Evolutionary conservation across 2,329 filamentous ascomycete genomes (phyloP).

Genomic region (Xylariales sp.): DNA sequence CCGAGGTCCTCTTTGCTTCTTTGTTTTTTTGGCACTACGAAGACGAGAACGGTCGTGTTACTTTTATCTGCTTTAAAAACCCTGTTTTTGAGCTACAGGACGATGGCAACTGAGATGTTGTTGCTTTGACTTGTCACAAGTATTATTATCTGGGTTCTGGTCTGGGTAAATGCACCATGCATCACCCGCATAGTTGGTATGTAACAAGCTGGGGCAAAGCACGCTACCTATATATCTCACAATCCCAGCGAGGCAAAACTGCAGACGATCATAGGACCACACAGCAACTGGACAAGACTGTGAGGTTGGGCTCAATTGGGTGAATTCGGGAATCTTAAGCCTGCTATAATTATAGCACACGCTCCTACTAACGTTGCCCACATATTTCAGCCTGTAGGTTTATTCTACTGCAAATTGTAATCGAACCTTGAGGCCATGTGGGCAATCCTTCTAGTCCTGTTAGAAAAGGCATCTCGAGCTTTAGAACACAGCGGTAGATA

Average conservation of each 20-base stretch:
- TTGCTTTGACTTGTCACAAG: constrained; percentile 7
- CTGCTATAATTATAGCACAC: neutral
- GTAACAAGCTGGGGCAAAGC: constrained; percentile 3
- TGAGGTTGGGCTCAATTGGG: neutral
- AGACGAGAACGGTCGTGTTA: constrained; percentile 1
- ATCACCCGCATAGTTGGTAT: constrained; percentile 23
- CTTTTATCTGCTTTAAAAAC: neutral
- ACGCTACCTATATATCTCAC: neutral
- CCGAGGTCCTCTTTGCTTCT: constrained; percentile 17
- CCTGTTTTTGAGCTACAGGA: neutral
- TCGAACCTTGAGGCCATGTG: neutral
- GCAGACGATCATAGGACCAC: neutral
- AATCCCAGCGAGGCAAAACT: neutral
- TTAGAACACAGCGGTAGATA: neutral
- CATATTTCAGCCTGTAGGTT: neutral
- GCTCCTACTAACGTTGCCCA: neutral
- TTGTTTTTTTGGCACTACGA: constrained; percentile 5
- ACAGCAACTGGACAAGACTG: neutral
- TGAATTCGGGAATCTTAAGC: neutral
- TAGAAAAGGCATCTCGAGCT: neutral
- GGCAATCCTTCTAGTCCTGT: neutral
- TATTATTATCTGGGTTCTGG: neutral
- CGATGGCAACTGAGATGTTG: neutral
- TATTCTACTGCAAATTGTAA: neutral
- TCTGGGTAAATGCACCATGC: constrained; percentile 25